Evolutionary conservation across 768 basidiomycete genomes (phyloP).

Genomic region (Rhizopogon salebrosus): DNA sequence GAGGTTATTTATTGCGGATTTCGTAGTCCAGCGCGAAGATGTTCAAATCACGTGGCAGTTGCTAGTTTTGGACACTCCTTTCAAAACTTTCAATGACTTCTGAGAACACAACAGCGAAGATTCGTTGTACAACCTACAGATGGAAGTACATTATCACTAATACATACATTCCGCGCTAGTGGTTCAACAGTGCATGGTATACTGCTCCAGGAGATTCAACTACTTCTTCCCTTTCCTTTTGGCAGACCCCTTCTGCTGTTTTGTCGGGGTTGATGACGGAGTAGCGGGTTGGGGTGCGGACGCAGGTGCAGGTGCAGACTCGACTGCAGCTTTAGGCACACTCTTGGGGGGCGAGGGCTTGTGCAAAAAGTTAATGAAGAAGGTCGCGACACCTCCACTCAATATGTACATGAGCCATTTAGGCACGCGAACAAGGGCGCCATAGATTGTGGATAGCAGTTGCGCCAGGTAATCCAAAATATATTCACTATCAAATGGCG

Average conservation of each 20-base stretch:
- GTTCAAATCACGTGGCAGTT: neutral
- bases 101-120: neutral
- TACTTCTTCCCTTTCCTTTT: conserved; percentile 27
- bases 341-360: conserved; percentile 14
- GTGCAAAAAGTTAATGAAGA: conserved; percentile 65
- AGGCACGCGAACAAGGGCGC: conserved; percentile 50
- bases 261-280: conserved; percentile 7
- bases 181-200: neutral
- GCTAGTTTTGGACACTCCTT: neutral
- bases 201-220: neutral
- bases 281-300: conserved; percentile 3
- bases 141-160: neutral
- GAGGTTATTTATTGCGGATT: neutral
- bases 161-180: neutral
- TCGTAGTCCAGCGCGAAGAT: neutral
- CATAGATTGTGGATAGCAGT: conserved; percentile 46
- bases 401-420: conserved; percentile 64
- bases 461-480: conserved; percentile 57
- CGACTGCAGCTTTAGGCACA: conserved; percentile 1
- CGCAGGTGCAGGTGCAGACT: neutral
- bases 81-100: neutral
- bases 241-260: conserved; percentile 14
- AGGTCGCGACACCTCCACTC: conserved; percentile 62
- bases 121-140: neutral
- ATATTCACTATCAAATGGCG: conserved; percentile 47